Evolutionary conservation across 805 yeast species (phyloP), one percentile per base, ranked within the genome.

Genomic region (Ogataea dorogensis): DNA sequence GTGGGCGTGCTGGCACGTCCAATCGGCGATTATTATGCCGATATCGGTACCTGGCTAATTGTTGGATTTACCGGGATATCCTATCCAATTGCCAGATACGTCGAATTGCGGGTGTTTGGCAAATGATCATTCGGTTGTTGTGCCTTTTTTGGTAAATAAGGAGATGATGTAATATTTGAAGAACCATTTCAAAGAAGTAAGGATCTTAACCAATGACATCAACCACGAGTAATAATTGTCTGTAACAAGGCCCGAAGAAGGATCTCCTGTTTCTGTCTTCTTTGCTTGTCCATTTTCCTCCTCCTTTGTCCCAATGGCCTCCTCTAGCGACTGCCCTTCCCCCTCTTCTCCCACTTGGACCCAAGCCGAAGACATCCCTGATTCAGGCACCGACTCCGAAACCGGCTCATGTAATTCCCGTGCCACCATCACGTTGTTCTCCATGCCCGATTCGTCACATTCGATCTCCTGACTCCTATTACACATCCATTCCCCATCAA

Each of bases 21-120:
- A 4, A 64, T 83, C 11, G 94, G 94, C 14, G 78, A 70, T 5
- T 58, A 59, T 43, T 88, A 85, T 38, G 94, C 87, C 13, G 96
- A 87, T 56, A 56, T 87, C 25, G 96, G 93, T 16, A 79, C 81
- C 75, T 84, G 89, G 78, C 57, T 86, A 23, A 68, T 83, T 10
- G 74, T 83, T 75, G 93, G 78, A 0, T 77, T 87, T 47, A 66
- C 87, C 3, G 82, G 79, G 0, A 42, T 79, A 2, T 63, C 69
- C 0, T 87, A 81, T 56, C 88, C 95, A 5, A 51, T 65, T 0
- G 56, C 75, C n/a, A 67, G 96, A 45, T 81, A 75, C 51, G 47
- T 66, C 27, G 96, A 87, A 55, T 58, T 84, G 46, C 73, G 69
- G 51, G 63, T 58, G 37, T 80, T 67, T 51, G 78, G 79, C 4